These are phyloP conservation scores for Durusdinium trenchii DNA, from an alignment of 73 alveolate species.

Conservation along the genomic window DNA sequence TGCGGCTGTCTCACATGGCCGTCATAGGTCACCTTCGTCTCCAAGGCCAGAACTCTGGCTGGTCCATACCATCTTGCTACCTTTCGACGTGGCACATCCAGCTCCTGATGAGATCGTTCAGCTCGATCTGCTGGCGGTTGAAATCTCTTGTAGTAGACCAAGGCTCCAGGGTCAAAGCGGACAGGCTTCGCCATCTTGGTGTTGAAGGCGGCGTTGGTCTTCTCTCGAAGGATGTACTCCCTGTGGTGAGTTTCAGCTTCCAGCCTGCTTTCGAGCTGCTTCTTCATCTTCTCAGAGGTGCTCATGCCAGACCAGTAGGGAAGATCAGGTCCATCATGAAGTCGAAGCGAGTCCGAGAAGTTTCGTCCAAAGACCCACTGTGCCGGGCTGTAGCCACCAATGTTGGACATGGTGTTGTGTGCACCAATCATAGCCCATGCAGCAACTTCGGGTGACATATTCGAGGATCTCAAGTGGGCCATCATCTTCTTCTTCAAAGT, in stretches of 20 bases:
- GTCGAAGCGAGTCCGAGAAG: background rate
- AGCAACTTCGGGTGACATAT: background rate
- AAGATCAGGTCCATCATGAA: background rate
- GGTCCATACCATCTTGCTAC: conserved; percentile 40
- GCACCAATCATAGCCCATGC: conserved; percentile 25
- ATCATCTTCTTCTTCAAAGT: background rate
- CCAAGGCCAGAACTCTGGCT: background rate
- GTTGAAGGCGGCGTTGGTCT: background rate
- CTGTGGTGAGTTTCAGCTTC: background rate
- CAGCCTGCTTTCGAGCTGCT: background rate
- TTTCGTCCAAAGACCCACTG: conserved; percentile 43
- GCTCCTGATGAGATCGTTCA: background rate
- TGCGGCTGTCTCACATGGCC: conserved; percentile 3
- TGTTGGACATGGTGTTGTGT: background rate
- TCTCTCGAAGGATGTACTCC: background rate
- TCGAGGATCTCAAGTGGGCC: background rate
- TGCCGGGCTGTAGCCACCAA: background rate
- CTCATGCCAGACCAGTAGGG: background rate
- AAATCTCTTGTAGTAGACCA: conserved; percentile 9
- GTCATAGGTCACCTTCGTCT: conserved; percentile 13
- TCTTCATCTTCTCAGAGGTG: too few relatives aligned
- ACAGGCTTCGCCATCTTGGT: background rate
- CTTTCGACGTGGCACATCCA: background rate
- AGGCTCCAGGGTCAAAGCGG: background rate
- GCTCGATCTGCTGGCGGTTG: background rate